Evolutionary conservation across 1,284 basidiomycete species (phyloP).

Genomic region (Tylopilus sp.): DNA sequence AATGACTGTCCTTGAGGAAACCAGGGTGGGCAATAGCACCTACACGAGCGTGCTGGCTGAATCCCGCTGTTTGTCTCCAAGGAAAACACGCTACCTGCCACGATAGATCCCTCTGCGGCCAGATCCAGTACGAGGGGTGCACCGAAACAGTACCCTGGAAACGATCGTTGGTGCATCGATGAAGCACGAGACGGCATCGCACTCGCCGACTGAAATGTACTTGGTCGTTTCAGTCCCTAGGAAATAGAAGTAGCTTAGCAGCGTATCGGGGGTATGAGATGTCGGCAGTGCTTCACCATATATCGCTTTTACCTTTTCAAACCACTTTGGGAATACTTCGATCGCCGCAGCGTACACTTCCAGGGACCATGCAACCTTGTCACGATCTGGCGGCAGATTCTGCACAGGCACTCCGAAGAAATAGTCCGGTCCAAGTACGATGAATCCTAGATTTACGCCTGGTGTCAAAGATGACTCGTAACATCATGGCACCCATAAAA

Average conservation of each 20-base stretch:
- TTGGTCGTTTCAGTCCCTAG: constrained; percentile 23
- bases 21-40: constrained; percentile 58
- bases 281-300: constrained; percentile 9
- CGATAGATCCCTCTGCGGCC: constrained; percentile 43
- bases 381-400: constrained; percentile 7
- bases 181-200: no score
- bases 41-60: constrained; percentile 15
- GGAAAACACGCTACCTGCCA: constrained; percentile 39
- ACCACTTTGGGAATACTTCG: constrained; percentile 24
- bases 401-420: constrained; percentile 25
- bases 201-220: constrained; percentile 40
- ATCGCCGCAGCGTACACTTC: constrained; percentile 9
- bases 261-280: not conserved
- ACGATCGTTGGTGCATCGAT: not conserved
- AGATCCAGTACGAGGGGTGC: constrained; percentile 51
- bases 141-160: constrained; percentile 57
- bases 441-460: constrained; percentile 19
- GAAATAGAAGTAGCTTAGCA: not conserved
- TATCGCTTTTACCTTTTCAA: constrained; percentile 18
- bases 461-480: not conserved
- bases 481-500: not conserved
- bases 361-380: constrained; percentile 17
- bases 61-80: not conserved
- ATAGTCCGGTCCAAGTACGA: constrained; percentile 32
- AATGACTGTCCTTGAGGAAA: constrained; percentile 53